These are phyloP conservation scores for Solanum appendiculatum DNA, from an alignment of 257 asterid species.

Conservation along the genomic window DNA sequence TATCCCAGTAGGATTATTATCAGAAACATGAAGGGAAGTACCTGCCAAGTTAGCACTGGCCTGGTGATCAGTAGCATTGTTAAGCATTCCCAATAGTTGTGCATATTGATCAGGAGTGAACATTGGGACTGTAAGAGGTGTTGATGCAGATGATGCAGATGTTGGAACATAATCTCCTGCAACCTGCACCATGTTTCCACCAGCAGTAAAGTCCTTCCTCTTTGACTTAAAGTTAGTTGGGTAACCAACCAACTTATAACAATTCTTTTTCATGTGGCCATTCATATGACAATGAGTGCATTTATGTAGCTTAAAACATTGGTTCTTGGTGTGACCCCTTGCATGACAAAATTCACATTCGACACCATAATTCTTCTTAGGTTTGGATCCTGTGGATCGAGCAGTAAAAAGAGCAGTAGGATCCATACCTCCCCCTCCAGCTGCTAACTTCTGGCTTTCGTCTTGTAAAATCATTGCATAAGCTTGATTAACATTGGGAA, in stretches of 20 bases:
- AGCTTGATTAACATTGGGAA: background rate
- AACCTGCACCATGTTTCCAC: background rate
- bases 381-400: background rate
- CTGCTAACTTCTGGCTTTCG: background rate
- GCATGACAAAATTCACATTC: background rate
- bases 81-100: background rate
- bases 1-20: background rate
- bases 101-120: background rate
- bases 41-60: background rate
- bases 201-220: background rate
- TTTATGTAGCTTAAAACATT: too few relatives aligned
- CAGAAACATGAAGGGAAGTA: background rate
- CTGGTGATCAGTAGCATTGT: background rate
- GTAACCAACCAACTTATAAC: too few relatives aligned
- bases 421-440: background rate
- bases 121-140: background rate
- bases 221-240: background rate
- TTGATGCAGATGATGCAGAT: too few relatives aligned
- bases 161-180: background rate
- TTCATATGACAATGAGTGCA: too few relatives aligned
- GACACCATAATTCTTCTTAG: background rate
- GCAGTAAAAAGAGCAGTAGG: background rate
- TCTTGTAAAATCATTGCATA: too few relatives aligned
- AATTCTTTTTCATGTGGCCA: background rate
- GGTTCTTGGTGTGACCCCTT: background rate